Base-by-base conservation (phyloP, 2,329 filamentous ascomycete species). In the Cryphonectria naterciae region DNA sequence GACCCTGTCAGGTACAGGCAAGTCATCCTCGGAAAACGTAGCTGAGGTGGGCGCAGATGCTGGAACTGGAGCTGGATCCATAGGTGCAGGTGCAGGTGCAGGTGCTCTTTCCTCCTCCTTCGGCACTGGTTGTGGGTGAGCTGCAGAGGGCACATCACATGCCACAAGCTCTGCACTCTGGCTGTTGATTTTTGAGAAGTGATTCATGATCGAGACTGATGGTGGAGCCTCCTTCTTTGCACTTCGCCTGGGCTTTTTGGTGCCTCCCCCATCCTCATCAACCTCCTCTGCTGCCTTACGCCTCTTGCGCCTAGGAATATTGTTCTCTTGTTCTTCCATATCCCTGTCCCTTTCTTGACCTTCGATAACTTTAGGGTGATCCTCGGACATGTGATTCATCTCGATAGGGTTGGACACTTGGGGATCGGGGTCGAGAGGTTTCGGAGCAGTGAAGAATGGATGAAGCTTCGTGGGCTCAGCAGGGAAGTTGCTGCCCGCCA, bases 371-470 rank as follows among this genome's bases (percentile, higher is more conserved):
- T 58, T 7, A 2, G 56, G 19, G 49, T 8, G 13, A 37, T 22
- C 46, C 28, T 28, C 28, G 46, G 52, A 5, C 43, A 8, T 52
- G 39, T 49, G 32, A 6, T 58, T 35, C 1, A 70, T 67, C 6
- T 68, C 58, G 43, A 62, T 11, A 7, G 54, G 11, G 32, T 70
- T 52, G 4, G 64, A 39, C 8, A 52, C 35, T 37, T 11, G 17
- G 5, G 64, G 15, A 22, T 71, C 71, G 19, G 62, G 56, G 37
- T 64, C 54, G 67, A 58, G 32, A 52, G 70, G 65, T 71, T 75
- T 77, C 35, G 79, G 77, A 1, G 79, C 73, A 1, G 76, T 76
- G 75, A 89, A 89, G 79, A 89, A 88, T 25, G 87, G 87, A 74
- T 89, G 87, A 52, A 89, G 76, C 74, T 86, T 87, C 75, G 83